Evolutionary conservation across 345 rosid species (phyloP), one percentile per base, ranked within the genome.

Genomic region (Excoecaria agallocha): DNA sequence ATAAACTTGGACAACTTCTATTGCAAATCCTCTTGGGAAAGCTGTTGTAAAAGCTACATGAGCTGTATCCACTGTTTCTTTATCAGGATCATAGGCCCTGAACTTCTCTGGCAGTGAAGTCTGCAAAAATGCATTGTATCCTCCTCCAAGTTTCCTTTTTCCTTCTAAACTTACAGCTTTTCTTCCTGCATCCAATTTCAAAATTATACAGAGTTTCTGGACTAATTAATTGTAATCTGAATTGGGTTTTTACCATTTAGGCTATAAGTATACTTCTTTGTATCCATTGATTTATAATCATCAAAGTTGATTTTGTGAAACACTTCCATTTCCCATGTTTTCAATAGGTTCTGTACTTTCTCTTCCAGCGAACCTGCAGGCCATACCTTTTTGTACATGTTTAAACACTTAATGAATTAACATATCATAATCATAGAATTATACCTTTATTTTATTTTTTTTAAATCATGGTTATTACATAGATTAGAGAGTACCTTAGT

Each of bases 261-360:
- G 79, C 82, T 85, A 66, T 72, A 69, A 22, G 84, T 81, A 50
- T 77, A 84, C 2, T 77, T 86, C 16, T 59, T 72, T 7, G 74
- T 77, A 74, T 88, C 82, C 48, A 83, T 38, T 17, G 84, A 66
- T 59, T 85, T 89, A 39, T 24, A 71, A 66, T 89, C 90, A 17
- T 76, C 73, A 70, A 70, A 70, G 66, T 45, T 16, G 16, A 75
- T 67, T 55, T 89, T 89, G 73, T 85, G 74, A 68, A 89, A 85
- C 70, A 87, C 49, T 59, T 89, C 91, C 91, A 87, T 89, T 66
- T 89, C 91, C 91, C 89, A 89, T 51, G 91, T 85, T 84, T 87
- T 87, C 17, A 89, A 79, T 12, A 88, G 88, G 77, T 89, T 85
- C 75, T 89, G 94, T 12, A 89, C 88, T 68, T 82, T 78, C 68